These are phyloP conservation scores for Aureobasidium sp. DNA, from an alignment of 2,329 filamentous ascomycete genomes.

Conservation along the genomic window DNA sequence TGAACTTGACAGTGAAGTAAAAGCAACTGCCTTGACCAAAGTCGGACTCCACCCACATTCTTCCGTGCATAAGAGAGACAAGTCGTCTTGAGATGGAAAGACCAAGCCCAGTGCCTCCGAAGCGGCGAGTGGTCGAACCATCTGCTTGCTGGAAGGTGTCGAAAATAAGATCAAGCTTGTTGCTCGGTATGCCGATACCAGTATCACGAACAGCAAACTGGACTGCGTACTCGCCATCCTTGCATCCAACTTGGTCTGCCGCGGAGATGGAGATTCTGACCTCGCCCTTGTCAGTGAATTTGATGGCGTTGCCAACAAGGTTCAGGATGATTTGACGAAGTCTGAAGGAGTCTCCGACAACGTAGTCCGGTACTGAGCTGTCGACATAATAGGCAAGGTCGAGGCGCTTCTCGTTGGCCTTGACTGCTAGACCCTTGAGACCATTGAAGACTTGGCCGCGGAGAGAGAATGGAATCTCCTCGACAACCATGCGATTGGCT, in stretches of 20 bases:
- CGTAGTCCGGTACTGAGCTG: conserved; percentile 86
- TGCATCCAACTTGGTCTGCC: conserved; percentile 58
- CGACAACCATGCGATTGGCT: conserved; percentile 95
- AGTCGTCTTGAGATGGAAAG: conserved; percentile 92
- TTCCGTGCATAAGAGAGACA: conserved; percentile 92
- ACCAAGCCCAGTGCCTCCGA: conserved; percentile 88
- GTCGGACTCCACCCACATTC: conserved; percentile 91
- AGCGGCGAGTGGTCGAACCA: conserved; percentile 91
- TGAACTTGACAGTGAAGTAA: conserved; percentile 91
- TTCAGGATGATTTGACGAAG: conserved; percentile 95
- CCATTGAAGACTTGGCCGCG: conserved; percentile 95
- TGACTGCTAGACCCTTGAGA: conserved; percentile 91
- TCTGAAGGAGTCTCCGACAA: conserved; percentile 94
- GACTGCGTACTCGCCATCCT: conserved; percentile 76
- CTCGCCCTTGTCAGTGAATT: conserved; percentile 95
- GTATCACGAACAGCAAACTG: conserved; percentile 96
- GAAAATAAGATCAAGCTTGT: conserved; percentile 95
- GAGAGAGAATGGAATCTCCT: conserved; percentile 93
- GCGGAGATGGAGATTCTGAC: conserved; percentile 88
- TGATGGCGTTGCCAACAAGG: conserved; percentile 95
- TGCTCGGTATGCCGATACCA: conserved; percentile 89
- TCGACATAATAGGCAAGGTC: conserved; percentile 92
- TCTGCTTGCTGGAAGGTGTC: conserved; percentile 99
- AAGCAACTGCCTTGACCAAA: conserved; percentile 90
- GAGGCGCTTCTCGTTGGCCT: conserved; percentile 91